Evolutionary conservation across 208 protist species (phyloP), one percentile per base, ranked within the genome.

Genomic region (Leishmania lainsoni): DNA sequence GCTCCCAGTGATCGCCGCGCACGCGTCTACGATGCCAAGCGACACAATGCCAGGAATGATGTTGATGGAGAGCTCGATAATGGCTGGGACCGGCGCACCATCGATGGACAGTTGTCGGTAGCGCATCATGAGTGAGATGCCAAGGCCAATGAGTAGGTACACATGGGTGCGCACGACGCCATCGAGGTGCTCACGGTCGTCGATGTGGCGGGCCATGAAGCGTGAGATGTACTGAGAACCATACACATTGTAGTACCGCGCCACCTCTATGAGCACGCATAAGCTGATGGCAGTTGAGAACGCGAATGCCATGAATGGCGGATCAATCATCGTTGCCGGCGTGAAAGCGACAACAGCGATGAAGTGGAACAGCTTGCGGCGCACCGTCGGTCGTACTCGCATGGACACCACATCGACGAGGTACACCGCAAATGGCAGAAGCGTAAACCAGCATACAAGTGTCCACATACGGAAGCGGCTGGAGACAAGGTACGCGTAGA

Each of bases 341-440:
- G 93, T 95, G 77, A 98, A 97, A 52, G 86, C 83, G 68, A 91
- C 59, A 6, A 98, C 92, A 16, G 90, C 95, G 74, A 98, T 87
- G 56, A 96, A 91, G 81, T 98, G 95, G 81, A 96, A 98, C n/a
- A 98, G 66, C 82, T 98, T 98, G 17, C 95, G 88, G 5, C 89
- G 87, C 68, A 91, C 93, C 26, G 91, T 92, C 58, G 82, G 81
- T n/a, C 88, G 84, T 32, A 95, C 71, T 5, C 76, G 73, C 1
- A 63, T 22, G 0, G 95, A 91, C 65, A 87, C 87, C 2, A 86
- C 61, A 66, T 96, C 88, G 10, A 96, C 86, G 6, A 84, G 35
- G 16, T 87, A 73, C 20, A 96, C 88, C 20, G 88, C 84, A 1
- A 90, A 29, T 20, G 95, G 95, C 66, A 98, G 88, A 5, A 80